Evolutionary conservation across 805 yeast species (phyloP).

Genomic region (Maudiozyma bulderi): DNA sequence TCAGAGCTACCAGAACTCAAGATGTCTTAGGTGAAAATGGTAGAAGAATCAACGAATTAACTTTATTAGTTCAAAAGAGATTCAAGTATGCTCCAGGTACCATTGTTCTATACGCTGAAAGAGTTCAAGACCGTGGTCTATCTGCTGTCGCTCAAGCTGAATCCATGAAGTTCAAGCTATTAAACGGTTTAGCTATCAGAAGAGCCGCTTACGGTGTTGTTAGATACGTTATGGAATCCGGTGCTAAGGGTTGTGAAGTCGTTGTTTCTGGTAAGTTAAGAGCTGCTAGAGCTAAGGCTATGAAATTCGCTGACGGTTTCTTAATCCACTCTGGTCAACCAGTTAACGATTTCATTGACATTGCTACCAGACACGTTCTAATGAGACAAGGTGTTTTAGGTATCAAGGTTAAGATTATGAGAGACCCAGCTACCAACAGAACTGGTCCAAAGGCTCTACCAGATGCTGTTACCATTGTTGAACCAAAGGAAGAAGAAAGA

Average conservation of each 20-base stretch:
- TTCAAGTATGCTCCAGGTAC: conserved; percentile 92
- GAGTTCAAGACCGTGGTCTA: conserved; percentile 98
- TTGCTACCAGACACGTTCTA: conserved; percentile 98
- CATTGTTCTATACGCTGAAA: conserved; percentile 93
- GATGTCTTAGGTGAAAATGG: conserved; percentile 99
- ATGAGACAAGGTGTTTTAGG: conserved; percentile 99
- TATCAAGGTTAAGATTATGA: conserved; percentile 98
- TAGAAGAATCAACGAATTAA: conserved; percentile 98
- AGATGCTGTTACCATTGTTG: conserved; percentile 84
- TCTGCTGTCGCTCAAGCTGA: conserved; percentile 99
- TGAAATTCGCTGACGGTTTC: conserved; percentile 99
- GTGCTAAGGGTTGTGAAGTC: conserved; percentile 99
- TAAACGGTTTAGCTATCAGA: conserved; percentile 98
- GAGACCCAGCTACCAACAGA: conserved; percentile 86
- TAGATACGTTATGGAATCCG: conserved; percentile 99
- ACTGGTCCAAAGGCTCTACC: conserved; percentile 87
- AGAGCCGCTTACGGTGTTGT: conserved; percentile 99
- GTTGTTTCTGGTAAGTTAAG: conserved; percentile 99
- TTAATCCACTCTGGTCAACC: conserved; percentile 99
- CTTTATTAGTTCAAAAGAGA: conserved; percentile 96
- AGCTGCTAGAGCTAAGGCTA: conserved; percentile 99
- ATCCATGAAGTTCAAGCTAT: conserved; percentile 94
- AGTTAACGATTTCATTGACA: conserved; percentile 95
- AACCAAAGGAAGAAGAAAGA: conserved; percentile 89
- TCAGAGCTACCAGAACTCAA: conserved; percentile 98